Base-by-base conservation (phyloP, 371 early-diverging fungal species). In the Haplosporangium sp. region DNA sequence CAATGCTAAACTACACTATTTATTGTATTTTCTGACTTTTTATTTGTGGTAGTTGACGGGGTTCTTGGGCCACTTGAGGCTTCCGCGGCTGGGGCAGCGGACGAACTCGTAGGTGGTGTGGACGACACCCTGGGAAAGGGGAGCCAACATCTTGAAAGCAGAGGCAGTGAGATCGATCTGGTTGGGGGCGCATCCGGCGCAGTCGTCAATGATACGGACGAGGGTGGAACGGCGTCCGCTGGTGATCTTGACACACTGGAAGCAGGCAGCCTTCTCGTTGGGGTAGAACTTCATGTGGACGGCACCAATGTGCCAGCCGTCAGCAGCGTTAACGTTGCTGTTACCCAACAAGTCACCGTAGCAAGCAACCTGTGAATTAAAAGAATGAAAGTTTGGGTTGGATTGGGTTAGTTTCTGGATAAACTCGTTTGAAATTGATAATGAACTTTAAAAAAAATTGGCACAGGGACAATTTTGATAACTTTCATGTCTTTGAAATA, bases 71-170 rank as follows among this genome's bases (percentile, higher is more conserved):
- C 81, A 81, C 59, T 72, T 70, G 47, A 68, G 47, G 63, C 40
- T 56, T 4, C 74, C 74, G 19, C 35, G 17, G 15, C 38, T 15
- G 42, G 81, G 81, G 63, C 74, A 74, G 9, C 65, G 59, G 62
- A 74, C 53, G 15, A 71, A 74, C 61, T 74, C 55, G 44, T 71
- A 68, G 9, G 45, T 61, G 48, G 72, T 71, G 34, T 71, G 50
- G 63, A 81, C 48, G 13, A 74, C 75, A 45, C 81, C 81, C 42
- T 69, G n/a, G 17, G n/a, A 35, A 10, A 81, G 63, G 7, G 75
- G 72, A 15, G 81, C 81, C 40, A 81, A 37, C n/a, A n/a, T 7
- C 65, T 71, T 81, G 81, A 81, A 81, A n/a, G 81, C 81, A 5
- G 68, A 67, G 35, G 71, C 69, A 42, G 81, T 74, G 40, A 81